Percentiles rank a stretch among this genome's conserved stretches.
Conservation (phyloP, 2,329 filamentous ascomycete genomes). For the Ophiocordyceps camponoti-leonardi region DNA sequence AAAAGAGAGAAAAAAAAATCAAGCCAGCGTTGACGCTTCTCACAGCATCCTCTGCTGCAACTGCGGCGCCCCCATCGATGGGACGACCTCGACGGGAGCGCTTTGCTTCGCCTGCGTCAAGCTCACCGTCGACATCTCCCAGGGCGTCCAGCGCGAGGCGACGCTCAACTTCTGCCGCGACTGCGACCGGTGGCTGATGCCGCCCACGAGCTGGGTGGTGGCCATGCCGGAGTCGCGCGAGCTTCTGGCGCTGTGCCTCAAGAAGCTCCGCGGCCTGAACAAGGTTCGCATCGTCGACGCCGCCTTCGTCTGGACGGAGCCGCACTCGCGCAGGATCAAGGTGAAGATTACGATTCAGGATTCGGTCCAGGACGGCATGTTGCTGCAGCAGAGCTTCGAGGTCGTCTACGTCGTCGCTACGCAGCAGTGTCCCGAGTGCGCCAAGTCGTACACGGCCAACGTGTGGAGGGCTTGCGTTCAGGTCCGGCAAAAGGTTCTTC, state of each 20-base stretch:
- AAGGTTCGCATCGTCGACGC: conserved; percentile 93
- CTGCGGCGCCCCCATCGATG: conserved; percentile 90
- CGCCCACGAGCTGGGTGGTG: conserved; percentile 71
- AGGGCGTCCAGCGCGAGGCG: conserved; percentile 80
- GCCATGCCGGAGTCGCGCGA: conserved; percentile 80
- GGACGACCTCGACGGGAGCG: conserved; percentile 68
- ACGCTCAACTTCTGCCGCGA: conserved; percentile 83
- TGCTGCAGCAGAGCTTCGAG: conserved; percentile 87
- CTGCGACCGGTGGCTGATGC: conserved; percentile 85
- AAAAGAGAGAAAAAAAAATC: too few relatives aligned
- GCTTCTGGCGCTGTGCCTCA: conserved; percentile 77
- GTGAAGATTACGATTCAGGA: conserved; percentile 90
- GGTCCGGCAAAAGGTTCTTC: conserved; percentile 88
- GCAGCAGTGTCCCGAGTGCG: conserved; percentile 89
- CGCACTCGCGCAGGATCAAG: conserved; percentile 80
- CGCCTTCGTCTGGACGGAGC: conserved; percentile 95
- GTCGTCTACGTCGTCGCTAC: conserved; percentile 80
- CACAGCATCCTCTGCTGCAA: conserved; percentile 78
- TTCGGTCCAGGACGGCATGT: conserved; percentile 40
- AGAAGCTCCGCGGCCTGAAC: conserved; percentile 69
- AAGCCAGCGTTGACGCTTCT: not conserved
- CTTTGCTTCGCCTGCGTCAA: conserved; percentile 95
- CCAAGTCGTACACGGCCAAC: conserved; percentile 92
- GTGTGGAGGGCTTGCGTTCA: conserved; percentile 90
- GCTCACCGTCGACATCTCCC: conserved; percentile 80